Conservation (phyloP, 345 rosid genomes). For the Adansonia digitata region DNA sequence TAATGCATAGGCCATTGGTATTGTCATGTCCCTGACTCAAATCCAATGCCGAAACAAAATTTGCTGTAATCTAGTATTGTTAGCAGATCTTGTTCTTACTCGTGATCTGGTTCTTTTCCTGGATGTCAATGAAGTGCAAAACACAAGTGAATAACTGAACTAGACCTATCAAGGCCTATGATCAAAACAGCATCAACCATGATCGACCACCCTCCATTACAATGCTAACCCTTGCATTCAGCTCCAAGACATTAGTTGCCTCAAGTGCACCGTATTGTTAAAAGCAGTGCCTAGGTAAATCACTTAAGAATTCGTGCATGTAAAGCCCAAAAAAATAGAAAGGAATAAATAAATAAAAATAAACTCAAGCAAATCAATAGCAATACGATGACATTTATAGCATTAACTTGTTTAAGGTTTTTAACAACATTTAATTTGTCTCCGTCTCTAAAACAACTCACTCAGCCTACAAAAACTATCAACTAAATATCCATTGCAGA, state of each 20-base stretch:
- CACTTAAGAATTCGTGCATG: not conserved
- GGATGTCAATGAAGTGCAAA: not conserved
- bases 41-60: not conserved
- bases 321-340: not conserved
- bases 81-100: too few species aligned
- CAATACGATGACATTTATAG: conserved; percentile 9
- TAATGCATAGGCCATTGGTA: not conserved
- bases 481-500: conserved; percentile 3
- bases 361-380: not conserved
- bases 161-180: not conserved
- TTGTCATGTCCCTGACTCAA: not conserved
- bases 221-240: not conserved
- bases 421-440: conserved; percentile 11
- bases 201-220: not conserved
- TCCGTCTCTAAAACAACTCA: conserved; percentile 7
- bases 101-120: too few species aligned
- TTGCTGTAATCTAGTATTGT: not conserved
- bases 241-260: not conserved
- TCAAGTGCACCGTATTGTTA: not conserved
- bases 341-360: not conserved
- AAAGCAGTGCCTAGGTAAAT: not conserved
- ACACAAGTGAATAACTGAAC: not conserved
- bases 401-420: not conserved
- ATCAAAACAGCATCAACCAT: not conserved
- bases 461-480: conserved; percentile 17